Evolutionary conservation across 345 rosid genomes (phyloP), one percentile per base, ranked within the genome.

Genomic region (Salix dunnii): DNA sequence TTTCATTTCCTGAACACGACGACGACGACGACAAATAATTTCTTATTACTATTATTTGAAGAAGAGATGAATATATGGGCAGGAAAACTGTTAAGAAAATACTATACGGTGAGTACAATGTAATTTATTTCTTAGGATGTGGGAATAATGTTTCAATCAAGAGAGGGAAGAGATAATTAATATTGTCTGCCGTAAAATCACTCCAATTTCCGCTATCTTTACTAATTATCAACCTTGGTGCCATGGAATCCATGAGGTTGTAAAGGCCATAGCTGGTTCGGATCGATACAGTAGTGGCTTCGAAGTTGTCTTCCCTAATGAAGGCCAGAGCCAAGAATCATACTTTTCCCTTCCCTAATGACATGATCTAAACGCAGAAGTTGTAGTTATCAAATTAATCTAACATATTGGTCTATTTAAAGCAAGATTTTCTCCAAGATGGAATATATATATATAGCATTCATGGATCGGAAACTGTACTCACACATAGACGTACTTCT

Each of bases 211-310:
- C 27, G 43, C 55, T 21, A 31, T 53, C 66, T 13, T 13, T 55
- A n/a, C 13, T 25, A 7, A 21, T 33, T 23, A 25, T 76, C 48
- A 55, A 18, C 55, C 17, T 66, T 42, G n/a, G 33, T 68, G 42
- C 64, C 43, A 27, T 64, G 83, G 84, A 81, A 85, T 85, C 80
- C 43, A 62, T 74, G 65, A 60, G 51, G 77, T 81, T 79, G 76
- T 73, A 18, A 68, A 30, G 69, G 65, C 30, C 42, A 60, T 78
- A 30, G 40, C 65, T 84, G 82, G 43, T 40, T 79, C 75, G 67
- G 82, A 66, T 33, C 35, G 35, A 33, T 31, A 86, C 84, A 82
- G 84, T 36, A 68, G 62, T 68, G 76, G 83, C 79, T 73, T 68
- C n/a, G 5, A 58, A 70, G 63, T 68, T 75, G 79, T 62, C 68